A percentile compares a stretch with the other conserved stretches of the same genome.
Conservation (phyloP, 2,329 filamentous ascomycete species). For the Colletotrichum godetiae region DNA sequence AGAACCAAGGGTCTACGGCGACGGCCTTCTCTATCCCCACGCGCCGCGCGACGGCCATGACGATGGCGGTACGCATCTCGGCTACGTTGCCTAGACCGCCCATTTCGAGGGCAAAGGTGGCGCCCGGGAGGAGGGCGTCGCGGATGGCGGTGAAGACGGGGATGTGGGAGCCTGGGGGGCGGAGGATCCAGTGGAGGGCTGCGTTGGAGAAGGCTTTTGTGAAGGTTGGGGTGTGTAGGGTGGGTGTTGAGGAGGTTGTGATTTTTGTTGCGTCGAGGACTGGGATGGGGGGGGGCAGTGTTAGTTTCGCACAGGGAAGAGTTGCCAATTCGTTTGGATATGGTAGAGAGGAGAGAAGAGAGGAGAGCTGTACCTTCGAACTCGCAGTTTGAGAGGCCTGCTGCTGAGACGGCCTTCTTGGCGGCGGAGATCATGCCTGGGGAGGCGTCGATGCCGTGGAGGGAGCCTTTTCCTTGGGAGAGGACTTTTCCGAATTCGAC, state of each 20-base stretch:
- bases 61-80: slow-evolving; percentile 70
- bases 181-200: slow-evolving; percentile 75
- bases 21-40: slow-evolving; percentile 60
- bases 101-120: slow-evolving; percentile 75
- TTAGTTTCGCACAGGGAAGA: not conserved
- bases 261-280: slow-evolving; percentile 60
- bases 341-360: not conserved
- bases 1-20: slow-evolving; percentile 75
- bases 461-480: slow-evolving; percentile 55
- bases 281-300: slow-evolving; percentile 36
- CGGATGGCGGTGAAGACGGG: slow-evolving; percentile 65
- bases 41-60: slow-evolving; percentile 63
- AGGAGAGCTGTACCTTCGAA: slow-evolving; percentile 54
- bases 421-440: slow-evolving; percentile 68
- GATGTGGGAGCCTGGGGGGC: slow-evolving; percentile 52
- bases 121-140: slow-evolving; percentile 64
- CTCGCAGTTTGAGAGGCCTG: slow-evolving; percentile 47
- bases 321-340: not conserved
- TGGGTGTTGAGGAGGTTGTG: slow-evolving; percentile 29
- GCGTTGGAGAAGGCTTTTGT: slow-evolving; percentile 75
- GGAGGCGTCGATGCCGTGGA: slow-evolving; percentile 71
- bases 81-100: slow-evolving; percentile 76
- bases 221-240: slow-evolving; percentile 43
- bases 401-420: slow-evolving; percentile 50
- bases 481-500: slow-evolving; percentile 62